A percentile compares a stretch with the other conserved stretches of the same genome.
These are phyloP conservation scores for Syzygium jambos DNA, from an alignment of 345 rosid genomes.

Conservation along the genomic window DNA sequence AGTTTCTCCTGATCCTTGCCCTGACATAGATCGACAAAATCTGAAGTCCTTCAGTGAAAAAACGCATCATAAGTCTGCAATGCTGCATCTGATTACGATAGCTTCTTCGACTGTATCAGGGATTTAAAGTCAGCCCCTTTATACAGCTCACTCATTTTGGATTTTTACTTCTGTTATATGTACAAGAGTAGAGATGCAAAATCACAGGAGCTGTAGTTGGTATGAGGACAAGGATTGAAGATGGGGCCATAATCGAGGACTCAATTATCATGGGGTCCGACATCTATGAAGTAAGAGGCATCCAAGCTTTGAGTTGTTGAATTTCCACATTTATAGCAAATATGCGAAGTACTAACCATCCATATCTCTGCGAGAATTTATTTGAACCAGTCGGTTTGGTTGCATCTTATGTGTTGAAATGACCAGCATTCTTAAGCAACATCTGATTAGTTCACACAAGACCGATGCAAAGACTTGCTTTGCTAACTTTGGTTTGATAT, in stretches of 20 bases:
- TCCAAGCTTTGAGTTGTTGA: not conserved
- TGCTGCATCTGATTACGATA: not conserved
- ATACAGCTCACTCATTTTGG: not conserved
- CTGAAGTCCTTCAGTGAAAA: not conserved
- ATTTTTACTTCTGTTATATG: conserved; percentile 1
- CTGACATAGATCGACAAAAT: not conserved
- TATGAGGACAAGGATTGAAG: conserved; percentile 63
- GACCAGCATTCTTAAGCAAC: not conserved
- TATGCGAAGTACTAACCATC: not conserved
- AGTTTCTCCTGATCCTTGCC: not conserved
- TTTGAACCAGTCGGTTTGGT: not conserved
- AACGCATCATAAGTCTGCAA: not conserved
- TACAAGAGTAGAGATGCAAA: conserved; percentile 57
- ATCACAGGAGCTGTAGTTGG: conserved; percentile 70
- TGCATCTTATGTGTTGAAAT: not conserved
- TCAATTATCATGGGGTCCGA: conserved; percentile 78
- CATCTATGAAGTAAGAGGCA: conserved; percentile 47
- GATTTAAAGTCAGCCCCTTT: not conserved
- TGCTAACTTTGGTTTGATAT: not conserved
- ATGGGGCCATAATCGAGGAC: conserved; percentile 54
- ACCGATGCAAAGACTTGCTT: not conserved
- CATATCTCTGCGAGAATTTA: not conserved
- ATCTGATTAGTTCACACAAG: not conserved
- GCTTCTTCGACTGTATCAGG: not conserved
- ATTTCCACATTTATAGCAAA: not conserved